A percentile compares a stretch with the other conserved stretches of the same genome.
Conservation (phyloP, 441 rosid species). For the Sinapis alba region DNA sequence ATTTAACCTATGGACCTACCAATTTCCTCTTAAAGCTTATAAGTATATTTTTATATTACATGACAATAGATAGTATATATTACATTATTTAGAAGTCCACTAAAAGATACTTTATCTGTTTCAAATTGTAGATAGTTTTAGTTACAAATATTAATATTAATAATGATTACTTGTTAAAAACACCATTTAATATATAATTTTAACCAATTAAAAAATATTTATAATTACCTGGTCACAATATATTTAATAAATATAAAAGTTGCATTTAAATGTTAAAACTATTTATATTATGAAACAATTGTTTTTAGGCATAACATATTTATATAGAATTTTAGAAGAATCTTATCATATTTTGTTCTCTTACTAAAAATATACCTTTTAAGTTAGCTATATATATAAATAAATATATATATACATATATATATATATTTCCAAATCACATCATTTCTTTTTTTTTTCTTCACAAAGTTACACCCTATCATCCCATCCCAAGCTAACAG, state of each 20-base stretch:
- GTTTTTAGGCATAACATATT: neutral
- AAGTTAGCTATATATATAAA: neutral
- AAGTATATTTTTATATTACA: neutral
- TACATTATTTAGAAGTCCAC: neutral
- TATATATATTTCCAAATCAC: neutral
- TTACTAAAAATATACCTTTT: neutral
- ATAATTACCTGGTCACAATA: too few relatives aligned
- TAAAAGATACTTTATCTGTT: neutral
- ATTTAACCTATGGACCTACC: constrained; percentile 21
- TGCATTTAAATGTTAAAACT: too few relatives aligned
- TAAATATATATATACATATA: neutral
- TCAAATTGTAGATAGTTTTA: too few relatives aligned
- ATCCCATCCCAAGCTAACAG: neutral
- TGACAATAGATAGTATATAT: neutral
- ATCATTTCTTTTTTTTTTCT: neutral
- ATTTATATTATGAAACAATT: too few relatives aligned
- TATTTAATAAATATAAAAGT: too few relatives aligned
- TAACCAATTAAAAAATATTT: too few relatives aligned
- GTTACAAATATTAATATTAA: too few relatives aligned
- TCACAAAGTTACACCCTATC: neutral
- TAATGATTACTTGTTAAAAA: neutral
- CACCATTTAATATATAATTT: neutral
- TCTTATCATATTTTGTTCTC: neutral
- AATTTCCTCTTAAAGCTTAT: neutral
- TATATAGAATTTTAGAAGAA: neutral